Evolutionary conservation across 129 eudicot genomes (phyloP).

Genomic region (Chrysanthemum lavandulifolium): DNA sequence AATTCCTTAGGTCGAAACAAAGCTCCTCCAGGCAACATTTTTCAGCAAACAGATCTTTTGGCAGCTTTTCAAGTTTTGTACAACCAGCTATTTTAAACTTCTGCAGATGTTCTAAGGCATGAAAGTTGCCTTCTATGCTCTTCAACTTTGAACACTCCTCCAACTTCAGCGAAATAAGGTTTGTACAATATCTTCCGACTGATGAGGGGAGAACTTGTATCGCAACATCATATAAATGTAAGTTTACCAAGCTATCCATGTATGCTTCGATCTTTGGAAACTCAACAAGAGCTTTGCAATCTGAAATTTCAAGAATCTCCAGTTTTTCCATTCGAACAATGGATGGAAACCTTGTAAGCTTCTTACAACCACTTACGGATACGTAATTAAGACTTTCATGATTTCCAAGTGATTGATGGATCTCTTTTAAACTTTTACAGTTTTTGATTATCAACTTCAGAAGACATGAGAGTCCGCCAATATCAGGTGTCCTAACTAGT

Average conservation of each 20-base stretch:
- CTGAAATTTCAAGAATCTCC: background rate
- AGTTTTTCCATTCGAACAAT: background rate
- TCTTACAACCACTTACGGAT: background rate
- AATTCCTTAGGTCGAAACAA: background rate
- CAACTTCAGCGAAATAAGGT: background rate
- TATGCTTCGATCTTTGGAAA: background rate
- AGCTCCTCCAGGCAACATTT: background rate
- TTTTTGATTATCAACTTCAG: background rate
- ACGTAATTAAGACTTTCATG: background rate
- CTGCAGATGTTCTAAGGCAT: background rate
- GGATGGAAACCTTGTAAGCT: background rate
- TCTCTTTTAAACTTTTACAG: background rate
- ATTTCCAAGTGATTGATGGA: background rate
- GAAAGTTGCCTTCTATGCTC: conserved; percentile 1
- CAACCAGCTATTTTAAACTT: background rate
- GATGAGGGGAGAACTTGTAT: conserved; percentile 4
- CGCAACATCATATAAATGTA: background rate
- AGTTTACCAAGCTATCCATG: background rate
- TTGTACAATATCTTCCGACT: background rate
- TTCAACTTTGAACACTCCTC: background rate
- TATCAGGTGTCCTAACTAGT: background rate
- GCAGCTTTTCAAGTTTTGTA: background rate
- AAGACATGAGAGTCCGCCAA: background rate
- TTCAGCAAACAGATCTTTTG: background rate
- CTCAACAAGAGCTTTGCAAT: background rate